Percentiles rank a stretch among this genome's conserved stretches.
Conservation (phyloP, 176 grass and related monocot species). For the Elaeis guineensis region DNA sequence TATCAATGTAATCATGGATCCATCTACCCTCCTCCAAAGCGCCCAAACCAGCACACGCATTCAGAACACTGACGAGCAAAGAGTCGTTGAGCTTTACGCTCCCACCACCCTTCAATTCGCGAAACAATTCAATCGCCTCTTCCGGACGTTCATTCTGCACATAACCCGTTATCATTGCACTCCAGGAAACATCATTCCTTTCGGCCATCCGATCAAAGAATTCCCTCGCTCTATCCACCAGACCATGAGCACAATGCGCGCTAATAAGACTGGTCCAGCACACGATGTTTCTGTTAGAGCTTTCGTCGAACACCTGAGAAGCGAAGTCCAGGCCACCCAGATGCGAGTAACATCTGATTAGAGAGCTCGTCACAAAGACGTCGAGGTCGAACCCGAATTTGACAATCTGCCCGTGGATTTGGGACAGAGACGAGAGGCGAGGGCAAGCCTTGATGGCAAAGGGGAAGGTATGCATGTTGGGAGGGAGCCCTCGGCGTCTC, state of each 20-base stretch:
- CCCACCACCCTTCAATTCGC: background rate
- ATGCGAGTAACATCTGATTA: background rate
- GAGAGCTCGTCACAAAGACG: conserved; percentile 17
- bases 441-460: conserved; percentile 5
- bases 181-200: conserved; percentile 6
- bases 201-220: conserved; percentile 6
- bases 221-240: conserved; percentile 6
- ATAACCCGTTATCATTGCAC: conserved; percentile 14
- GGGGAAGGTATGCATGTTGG: conserved; percentile 11
- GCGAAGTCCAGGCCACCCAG: background rate
- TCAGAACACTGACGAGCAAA: conserved; percentile 5
- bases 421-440: background rate
- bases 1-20: background rate
- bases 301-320: conserved; percentile 12
- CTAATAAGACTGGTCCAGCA: conserved; percentile 14
- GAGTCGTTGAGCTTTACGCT: background rate
- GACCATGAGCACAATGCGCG: background rate
- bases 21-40: conserved; percentile 9
- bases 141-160: conserved; percentile 5
- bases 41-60: conserved; percentile 5
- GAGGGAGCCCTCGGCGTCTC: conserved; percentile 1
- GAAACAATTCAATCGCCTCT: conserved; percentile 14
- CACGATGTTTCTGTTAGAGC: conserved; percentile 7
- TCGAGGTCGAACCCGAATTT: conserved; percentile 7
- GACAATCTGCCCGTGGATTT: conserved; percentile 7